These are phyloP conservation scores for Hypoxylon intermedium DNA, from an alignment of 495 filamentous ascomycete species.

Conservation along the genomic window DNA sequence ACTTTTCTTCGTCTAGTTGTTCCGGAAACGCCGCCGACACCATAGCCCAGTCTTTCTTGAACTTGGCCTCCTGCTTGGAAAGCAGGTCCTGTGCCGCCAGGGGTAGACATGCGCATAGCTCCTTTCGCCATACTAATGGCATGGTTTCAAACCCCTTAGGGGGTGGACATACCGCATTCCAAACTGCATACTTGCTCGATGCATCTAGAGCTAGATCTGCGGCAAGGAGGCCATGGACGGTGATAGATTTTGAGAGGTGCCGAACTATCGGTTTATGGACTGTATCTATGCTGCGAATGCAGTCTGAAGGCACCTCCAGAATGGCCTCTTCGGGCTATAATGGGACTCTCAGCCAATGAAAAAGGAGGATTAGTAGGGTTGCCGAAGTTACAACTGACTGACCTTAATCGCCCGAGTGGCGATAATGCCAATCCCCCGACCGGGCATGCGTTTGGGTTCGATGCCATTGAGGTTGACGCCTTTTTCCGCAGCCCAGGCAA, in stretches of 20 bases:
- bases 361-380: background rate
- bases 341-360: background rate
- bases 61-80: constrained; percentile 64
- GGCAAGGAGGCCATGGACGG: constrained; percentile 75
- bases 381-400: constrained; percentile 55
- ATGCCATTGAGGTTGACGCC: constrained; percentile 68
- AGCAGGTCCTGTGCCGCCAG: constrained; percentile 58
- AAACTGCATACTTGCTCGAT: constrained; percentile 50
- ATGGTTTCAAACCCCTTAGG: constrained; percentile 66
- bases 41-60: constrained; percentile 66
- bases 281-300: constrained; percentile 67
- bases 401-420: constrained; percentile 71
- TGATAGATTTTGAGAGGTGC: constrained; percentile 57
- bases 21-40: constrained; percentile 60
- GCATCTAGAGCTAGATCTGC: constrained; percentile 67
- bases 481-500: constrained; percentile 65
- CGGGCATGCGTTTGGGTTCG: constrained; percentile 62
- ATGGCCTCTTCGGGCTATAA: constrained; percentile 60
- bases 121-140: constrained; percentile 71
- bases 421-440: constrained; percentile 76
- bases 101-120: constrained; percentile 59
- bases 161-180: constrained; percentile 74
- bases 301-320: constrained; percentile 66
- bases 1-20: constrained; percentile 58
- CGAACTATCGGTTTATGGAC: constrained; percentile 61